phyloP scores from a whole-genome alignment of 768 basidiomycete genomes.

The Xerocomus spinulosus region DNA sequence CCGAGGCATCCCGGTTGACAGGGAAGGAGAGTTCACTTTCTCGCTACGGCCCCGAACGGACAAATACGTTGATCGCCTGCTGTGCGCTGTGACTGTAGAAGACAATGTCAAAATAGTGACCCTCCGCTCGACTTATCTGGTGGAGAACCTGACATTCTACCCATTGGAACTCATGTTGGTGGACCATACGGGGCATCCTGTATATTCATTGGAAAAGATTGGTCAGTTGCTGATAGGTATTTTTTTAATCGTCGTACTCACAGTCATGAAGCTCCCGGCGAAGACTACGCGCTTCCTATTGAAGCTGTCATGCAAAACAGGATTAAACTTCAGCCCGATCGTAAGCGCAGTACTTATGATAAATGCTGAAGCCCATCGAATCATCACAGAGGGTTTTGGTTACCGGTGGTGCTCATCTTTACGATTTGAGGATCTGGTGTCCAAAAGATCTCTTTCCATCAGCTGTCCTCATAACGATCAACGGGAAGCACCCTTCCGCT shows the following conservation, averaged over 20 bases:
- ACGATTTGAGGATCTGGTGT: constrained; percentile 84
- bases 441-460: constrained; percentile 65
- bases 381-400: constrained; percentile 79
- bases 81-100: constrained; percentile 86
- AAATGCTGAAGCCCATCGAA: constrained; percentile 2
- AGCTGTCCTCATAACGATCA: constrained; percentile 80
- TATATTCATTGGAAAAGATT: constrained; percentile 79
- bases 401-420: constrained; percentile 90
- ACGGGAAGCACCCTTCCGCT: constrained; percentile 85
- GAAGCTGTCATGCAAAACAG: constrained; percentile 80
- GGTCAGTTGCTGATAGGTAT: constrained; percentile 36
- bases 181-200: constrained; percentile 78
- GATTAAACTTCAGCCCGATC: constrained; percentile 86
- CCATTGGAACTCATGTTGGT: constrained; percentile 89
- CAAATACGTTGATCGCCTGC: constrained; percentile 71
- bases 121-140: constrained; percentile 85
- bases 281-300: constrained; percentile 85
- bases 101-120: constrained; percentile 94
- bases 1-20: constrained; percentile 84
- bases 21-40: constrained; percentile 89
- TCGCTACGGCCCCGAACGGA: constrained; percentile 75
- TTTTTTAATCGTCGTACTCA: constrained; percentile 43
- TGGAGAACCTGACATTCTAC: constrained; percentile 88
- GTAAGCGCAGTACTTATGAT: constrained; percentile 43
- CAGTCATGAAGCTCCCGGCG: constrained; percentile 72